A percentile compares a stretch with the other conserved stretches of the same genome.
Evolutionary conservation across 2,329 filamentous ascomycete genomes (phyloP).

Genomic region (Xylariomycetidae sp.): DNA sequence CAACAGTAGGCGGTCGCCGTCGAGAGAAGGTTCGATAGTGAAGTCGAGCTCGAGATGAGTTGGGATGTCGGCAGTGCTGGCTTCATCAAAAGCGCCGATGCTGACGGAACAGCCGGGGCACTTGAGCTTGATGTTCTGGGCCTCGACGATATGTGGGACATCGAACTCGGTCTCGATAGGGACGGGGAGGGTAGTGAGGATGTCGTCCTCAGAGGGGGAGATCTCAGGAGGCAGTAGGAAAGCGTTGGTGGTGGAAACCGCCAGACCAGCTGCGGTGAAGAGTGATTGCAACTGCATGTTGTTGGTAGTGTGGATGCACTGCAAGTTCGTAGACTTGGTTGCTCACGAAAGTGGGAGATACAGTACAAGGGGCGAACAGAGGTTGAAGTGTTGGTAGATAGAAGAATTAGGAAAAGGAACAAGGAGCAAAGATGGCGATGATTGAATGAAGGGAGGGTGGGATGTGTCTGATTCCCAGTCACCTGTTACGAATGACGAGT

Average conservation of each 20-base stretch:
- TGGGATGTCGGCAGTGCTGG: conserved; percentile 24
- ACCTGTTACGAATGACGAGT: too few relatives aligned
- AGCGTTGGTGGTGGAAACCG: conserved; percentile 28
- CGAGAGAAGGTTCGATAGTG: conserved; percentile 40
- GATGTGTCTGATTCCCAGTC: too few relatives aligned
- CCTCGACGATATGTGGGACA: conserved; percentile 12
- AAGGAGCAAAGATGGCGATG: too few relatives aligned
- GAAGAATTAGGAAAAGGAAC: too few relatives aligned
- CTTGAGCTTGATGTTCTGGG: conserved; percentile 20
- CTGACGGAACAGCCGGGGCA: conserved; percentile 25
- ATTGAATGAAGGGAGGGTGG: too few relatives aligned
- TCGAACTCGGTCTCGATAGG: conserved; percentile 14
- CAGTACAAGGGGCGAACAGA: too few relatives aligned
- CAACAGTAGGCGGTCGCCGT: conserved; percentile 45
- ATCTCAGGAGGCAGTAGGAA: conserved; percentile 26
- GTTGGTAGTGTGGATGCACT: conserved; percentile 1
- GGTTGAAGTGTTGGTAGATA: too few relatives aligned
- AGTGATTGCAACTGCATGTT: conserved; percentile 30
- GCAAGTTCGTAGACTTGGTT: background rate
- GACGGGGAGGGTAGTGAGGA: conserved; percentile 24
- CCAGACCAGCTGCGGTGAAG: conserved; percentile 29
- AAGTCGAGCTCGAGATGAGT: conserved; percentile 51
- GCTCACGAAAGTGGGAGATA: too few relatives aligned
- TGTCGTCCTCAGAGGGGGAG: conserved; percentile 17
- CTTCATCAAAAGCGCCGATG: conserved; percentile 6